These are phyloP conservation scores for Breynia disticha DNA, from an alignment of 441 rosid genomes.

Conservation along the genomic window DNA sequence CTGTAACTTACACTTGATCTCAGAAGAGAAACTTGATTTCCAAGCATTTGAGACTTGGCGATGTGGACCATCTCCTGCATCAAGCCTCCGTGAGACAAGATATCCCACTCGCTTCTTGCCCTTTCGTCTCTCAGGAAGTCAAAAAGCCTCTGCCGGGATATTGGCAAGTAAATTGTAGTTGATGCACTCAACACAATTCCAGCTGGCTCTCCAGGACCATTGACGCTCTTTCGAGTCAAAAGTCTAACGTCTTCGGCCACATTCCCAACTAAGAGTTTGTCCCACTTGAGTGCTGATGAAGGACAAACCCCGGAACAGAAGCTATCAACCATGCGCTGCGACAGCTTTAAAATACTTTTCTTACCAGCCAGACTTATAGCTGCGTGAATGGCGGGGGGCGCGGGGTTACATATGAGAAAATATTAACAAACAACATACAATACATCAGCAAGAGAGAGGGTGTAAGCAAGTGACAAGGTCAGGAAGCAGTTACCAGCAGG, in stretches of 20 bases:
- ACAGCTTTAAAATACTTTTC: conserved; percentile 66
- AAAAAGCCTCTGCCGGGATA: conserved; percentile 48
- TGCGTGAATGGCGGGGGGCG: conserved; percentile 5
- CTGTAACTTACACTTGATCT: conserved; percentile 41
- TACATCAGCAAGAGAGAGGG: conserved; percentile 1
- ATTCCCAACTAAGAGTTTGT: conserved; percentile 44
- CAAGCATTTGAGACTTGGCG: conserved; percentile 58
- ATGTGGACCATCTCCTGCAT: conserved; percentile 76
- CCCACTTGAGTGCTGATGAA: conserved; percentile 49
- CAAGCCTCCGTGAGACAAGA: conserved; percentile 56
- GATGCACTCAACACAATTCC: conserved; percentile 70
- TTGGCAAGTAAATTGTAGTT: conserved; percentile 72
- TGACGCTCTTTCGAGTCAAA: conserved; percentile 52
- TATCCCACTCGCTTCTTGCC: conserved; percentile 75
- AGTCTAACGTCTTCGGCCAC: conserved; percentile 58
- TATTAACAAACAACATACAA: neutral
- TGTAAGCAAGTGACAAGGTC: neutral
- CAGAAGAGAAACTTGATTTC: conserved; percentile 67
- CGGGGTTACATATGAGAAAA: conserved; percentile 5
- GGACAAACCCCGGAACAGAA: conserved; percentile 72
- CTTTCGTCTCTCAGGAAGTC: conserved; percentile 67
- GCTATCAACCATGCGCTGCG: conserved; percentile 65
- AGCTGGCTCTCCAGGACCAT: conserved; percentile 68
- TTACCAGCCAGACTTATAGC: conserved; percentile 52
- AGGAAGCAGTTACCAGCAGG: conserved; percentile 27